Evolutionary conservation across 805 yeast species (phyloP).

Genomic region (Wilhelminamyces savonicus): DNA sequence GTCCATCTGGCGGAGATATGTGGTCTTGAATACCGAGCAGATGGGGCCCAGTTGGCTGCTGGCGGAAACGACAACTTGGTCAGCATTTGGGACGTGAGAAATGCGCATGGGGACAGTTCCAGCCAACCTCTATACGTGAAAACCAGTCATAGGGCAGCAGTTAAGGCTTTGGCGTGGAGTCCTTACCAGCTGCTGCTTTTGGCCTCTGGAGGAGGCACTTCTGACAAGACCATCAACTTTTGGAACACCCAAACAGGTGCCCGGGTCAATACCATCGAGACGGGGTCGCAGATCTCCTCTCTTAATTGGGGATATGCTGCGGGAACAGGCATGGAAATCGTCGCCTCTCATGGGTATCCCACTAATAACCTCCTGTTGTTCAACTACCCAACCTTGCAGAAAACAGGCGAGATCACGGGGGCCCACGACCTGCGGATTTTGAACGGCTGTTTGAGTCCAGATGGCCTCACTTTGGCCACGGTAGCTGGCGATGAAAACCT

Average conservation of each 20-base stretch:
- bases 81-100: slow-evolving; percentile 85
- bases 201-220: slow-evolving; percentile 97
- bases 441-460: slow-evolving; percentile 81
- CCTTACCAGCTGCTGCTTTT: slow-evolving; percentile 76
- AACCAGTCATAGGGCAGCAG: slow-evolving; percentile 85
- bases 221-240: slow-evolving; percentile 82
- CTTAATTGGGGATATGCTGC: slow-evolving; percentile 81
- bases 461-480: slow-evolving; percentile 84
- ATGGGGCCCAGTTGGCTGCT: slow-evolving; percentile 79
- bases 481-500: slow-evolving; percentile 95
- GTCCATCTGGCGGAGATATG: slow-evolving; percentile 84
- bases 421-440: slow-evolving; percentile 91
- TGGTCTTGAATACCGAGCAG: slow-evolving; percentile 79
- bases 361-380: slow-evolving; percentile 76
- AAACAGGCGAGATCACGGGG: slow-evolving; percentile 76
- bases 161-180: slow-evolving; percentile 92
- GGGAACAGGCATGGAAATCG: slow-evolving; percentile 75
- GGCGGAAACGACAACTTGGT: slow-evolving; percentile 96
- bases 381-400: slow-evolving; percentile 78
- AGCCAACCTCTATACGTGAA: slow-evolving; percentile 63
- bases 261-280: slow-evolving; percentile 76
- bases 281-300: slow-evolving; percentile 93
- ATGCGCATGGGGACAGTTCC: slow-evolving; percentile 10
- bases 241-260: slow-evolving; percentile 95
- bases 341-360: slow-evolving; percentile 92